phyloP scores from a whole-genome alignment of 2,329 filamentous ascomycete species.

The Diaporthe sp. region DNA sequence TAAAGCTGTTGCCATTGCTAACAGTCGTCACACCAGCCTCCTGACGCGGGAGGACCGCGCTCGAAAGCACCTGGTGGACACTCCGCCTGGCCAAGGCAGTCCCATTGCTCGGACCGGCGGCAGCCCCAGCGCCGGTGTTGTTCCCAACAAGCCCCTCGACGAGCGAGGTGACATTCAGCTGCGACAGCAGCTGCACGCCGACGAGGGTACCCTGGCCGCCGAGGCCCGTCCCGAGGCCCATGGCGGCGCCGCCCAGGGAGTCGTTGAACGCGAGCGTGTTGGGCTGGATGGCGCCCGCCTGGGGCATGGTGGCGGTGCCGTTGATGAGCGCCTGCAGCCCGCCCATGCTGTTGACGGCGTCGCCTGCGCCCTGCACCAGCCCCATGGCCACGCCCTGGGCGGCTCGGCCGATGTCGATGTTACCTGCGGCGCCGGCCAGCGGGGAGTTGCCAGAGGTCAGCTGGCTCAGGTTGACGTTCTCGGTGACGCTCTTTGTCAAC shows the following conservation, averaged over 20 bases:
- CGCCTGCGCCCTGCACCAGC: constrained; percentile 51
- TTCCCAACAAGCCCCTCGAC: constrained; percentile 14
- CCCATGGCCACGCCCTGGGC: constrained; percentile 54
- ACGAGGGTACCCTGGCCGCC: constrained; percentile 51
- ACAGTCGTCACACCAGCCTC: constrained; percentile 3
- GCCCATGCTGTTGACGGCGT: constrained; percentile 50
- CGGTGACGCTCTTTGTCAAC: constrained; percentile 45
- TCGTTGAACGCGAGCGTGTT: constrained; percentile 51
- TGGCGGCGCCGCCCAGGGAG: constrained; percentile 51
- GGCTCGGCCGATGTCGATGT: constrained; percentile 46
- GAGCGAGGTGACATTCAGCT: constrained; percentile 38
- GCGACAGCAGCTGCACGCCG: constrained; percentile 47
- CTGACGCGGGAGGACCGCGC: neutral
- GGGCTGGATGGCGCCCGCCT: constrained; percentile 37
- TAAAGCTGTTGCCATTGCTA: constrained; percentile 38
- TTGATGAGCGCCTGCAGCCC: constrained; percentile 50
- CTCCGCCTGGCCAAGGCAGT: neutral
- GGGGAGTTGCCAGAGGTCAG: constrained; percentile 3
- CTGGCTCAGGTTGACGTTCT: constrained; percentile 42
- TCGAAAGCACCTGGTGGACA: neutral
- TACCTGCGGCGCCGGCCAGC: constrained; percentile 8
- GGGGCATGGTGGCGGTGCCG: constrained; percentile 46
- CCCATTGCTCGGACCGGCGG: neutral
- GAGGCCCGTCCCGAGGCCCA: constrained; percentile 53
- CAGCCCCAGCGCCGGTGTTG: neutral